phyloP scores from a whole-genome alignment of 768 basidiomycete species.

The Inosperma sp. region DNA sequence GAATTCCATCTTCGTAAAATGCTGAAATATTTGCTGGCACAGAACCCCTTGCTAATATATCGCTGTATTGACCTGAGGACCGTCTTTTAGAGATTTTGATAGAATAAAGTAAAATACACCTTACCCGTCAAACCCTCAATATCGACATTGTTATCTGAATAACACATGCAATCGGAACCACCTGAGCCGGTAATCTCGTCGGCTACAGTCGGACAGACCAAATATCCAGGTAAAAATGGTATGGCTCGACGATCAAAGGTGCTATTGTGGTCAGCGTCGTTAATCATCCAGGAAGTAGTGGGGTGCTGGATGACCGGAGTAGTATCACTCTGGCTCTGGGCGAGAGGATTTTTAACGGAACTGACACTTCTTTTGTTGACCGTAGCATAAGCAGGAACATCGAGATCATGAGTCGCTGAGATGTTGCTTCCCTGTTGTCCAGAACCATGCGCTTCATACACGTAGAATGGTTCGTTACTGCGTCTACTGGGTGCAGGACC shows the following conservation, averaged over 20 bases:
- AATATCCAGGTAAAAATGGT: background rate
- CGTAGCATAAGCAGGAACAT: background rate
- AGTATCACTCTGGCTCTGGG: background rate
- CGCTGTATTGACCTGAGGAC: too few species aligned
- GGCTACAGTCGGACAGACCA: constrained; percentile 1
- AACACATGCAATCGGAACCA: background rate
- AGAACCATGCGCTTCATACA: background rate
- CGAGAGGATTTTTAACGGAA: background rate
- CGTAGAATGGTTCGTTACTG: background rate
- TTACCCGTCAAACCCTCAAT: background rate
- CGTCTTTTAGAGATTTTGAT: too few species aligned
- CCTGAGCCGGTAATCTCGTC: background rate
- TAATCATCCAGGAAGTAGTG: too few species aligned
- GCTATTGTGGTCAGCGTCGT: background rate
- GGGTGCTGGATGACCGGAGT: too few species aligned
- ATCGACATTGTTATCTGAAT: background rate
- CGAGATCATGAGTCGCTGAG: too few species aligned
- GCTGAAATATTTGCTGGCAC: too few species aligned
- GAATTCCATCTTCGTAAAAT: too few species aligned
- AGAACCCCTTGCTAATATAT: too few species aligned
- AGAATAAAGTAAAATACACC: background rate
- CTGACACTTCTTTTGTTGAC: too few species aligned
- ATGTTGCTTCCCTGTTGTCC: background rate
- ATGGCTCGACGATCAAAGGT: background rate
- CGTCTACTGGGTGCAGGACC: background rate